phyloP scores from a whole-genome alignment of 192 early-diverging fungal genomes.

The Backusella parvicylindrica region DNA sequence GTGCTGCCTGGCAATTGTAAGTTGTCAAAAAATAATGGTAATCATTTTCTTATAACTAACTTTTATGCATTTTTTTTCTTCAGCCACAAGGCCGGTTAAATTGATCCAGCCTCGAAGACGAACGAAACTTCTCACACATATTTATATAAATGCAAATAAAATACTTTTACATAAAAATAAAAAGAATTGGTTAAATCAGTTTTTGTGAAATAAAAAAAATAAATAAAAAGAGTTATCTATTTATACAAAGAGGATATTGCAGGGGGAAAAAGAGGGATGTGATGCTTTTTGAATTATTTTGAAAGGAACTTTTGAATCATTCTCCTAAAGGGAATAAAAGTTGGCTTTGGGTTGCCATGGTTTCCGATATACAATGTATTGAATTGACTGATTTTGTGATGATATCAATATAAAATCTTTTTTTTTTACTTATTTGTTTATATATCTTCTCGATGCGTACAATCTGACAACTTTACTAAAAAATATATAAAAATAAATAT shows the following conservation, averaged over 20 bases:
- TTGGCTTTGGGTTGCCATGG: not conserved
- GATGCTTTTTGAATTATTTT: too few relatives aligned
- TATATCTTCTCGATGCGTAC: not conserved
- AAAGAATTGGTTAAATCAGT: not conserved
- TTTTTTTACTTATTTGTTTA: not conserved
- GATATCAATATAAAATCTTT: not conserved
- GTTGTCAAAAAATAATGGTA: not conserved
- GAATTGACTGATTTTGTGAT: not conserved
- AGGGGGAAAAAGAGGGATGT: too few relatives aligned
- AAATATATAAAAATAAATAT: not conserved
- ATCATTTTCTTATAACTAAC: conserved; percentile 10
- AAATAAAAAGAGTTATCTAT: too few relatives aligned
- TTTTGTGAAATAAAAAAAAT: not conserved
- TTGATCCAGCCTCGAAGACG: not conserved
- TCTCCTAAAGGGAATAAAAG: not conserved
- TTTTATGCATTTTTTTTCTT: not conserved
- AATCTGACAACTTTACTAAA: not conserved
- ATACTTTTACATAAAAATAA: not conserved
- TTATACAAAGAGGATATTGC: too few relatives aligned
- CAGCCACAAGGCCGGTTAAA: conserved; percentile 37
- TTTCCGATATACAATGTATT: too few relatives aligned
- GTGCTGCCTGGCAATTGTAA: conserved; percentile 40
- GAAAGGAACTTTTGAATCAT: too few relatives aligned
- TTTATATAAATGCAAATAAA: not conserved
- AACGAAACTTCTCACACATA: not conserved